These are phyloP conservation scores for Centaurea solstitialis DNA, from an alignment of 129 eudicot species.

Conservation along the genomic window DNA sequence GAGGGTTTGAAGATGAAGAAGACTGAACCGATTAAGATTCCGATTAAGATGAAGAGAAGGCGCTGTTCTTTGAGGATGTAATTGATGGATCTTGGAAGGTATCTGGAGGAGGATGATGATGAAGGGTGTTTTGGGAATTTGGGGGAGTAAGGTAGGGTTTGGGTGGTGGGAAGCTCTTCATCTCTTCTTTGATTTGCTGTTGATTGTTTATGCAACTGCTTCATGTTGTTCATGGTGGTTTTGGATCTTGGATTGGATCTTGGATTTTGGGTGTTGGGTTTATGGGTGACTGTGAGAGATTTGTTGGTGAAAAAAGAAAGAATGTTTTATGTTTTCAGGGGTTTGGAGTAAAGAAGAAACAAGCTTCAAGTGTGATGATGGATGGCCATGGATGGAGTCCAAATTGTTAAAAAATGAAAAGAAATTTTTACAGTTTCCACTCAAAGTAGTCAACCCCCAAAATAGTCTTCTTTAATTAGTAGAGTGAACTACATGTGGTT, in stretches of 20 bases:
- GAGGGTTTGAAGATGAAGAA: conserved; percentile 69
- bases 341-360: not conserved
- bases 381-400: not conserved
- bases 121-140: conserved; percentile 57
- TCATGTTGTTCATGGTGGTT: conserved; percentile 43
- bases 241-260: conserved; percentile 4
- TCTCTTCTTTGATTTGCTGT: conserved; percentile 45
- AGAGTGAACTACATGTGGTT: no score
- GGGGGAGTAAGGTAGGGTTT: conserved; percentile 60
- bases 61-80: conserved; percentile 80
- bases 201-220: conserved; percentile 77
- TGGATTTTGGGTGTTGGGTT: not conserved
- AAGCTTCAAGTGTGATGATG: not conserved
- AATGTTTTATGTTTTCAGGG: not conserved
- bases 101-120: conserved; percentile 36
- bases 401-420: not conserved
- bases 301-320: no score
- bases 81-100: conserved; percentile 55
- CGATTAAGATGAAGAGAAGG: conserved; percentile 68
- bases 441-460: not conserved
- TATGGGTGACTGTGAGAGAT: not conserved
- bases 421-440: not conserved
- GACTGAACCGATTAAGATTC: conserved; percentile 78
- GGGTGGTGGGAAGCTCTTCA: conserved; percentile 47
- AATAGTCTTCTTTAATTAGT: no score